These are phyloP conservation scores for Colletotrichum sidae DNA, from an alignment of 2,329 filamentous ascomycete species.

Conservation along the genomic window DNA sequence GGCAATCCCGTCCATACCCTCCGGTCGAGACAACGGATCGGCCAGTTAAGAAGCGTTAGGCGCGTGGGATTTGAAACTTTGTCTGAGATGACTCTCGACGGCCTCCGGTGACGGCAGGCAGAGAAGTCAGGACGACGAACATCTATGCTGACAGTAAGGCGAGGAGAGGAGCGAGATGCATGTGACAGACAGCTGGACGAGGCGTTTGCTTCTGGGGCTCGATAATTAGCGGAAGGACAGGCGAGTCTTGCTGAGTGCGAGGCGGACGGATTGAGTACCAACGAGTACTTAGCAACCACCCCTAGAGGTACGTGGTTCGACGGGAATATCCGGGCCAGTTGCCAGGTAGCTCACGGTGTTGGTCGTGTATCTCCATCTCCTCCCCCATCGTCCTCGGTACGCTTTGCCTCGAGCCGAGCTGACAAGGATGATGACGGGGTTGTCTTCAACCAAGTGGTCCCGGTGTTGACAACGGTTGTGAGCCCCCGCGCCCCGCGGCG, in stretches of 20 bases:
- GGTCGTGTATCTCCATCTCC: constrained; percentile 22
- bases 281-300: constrained; percentile 21
- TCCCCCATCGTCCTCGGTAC: constrained; percentile 22
- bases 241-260: constrained; percentile 20
- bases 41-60: constrained; percentile 9
- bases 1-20: constrained; percentile 17
- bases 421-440: constrained; percentile 35
- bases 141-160: constrained; percentile 10
- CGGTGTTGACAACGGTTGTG: constrained; percentile 12
- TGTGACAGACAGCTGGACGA: constrained; percentile 25
- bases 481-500: constrained; percentile 29
- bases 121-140: constrained; percentile 15
- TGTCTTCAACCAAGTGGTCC: constrained; percentile 18
- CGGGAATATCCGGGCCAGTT: constrained; percentile 13
- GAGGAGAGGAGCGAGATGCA: constrained; percentile 26
- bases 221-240: constrained; percentile 1
- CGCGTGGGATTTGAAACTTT: constrained; percentile 22
- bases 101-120: constrained; percentile 19
- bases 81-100: constrained; percentile 23
- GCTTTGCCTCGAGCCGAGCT: constrained; percentile 32
- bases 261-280: constrained; percentile 15
- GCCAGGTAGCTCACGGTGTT: constrained; percentile 16
- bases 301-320: constrained; percentile 10
- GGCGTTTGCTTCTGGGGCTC: background rate
- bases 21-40: constrained; percentile 8